These are phyloP conservation scores for Trichoderma sp. DNA, from an alignment of 2,329 filamentous ascomycete genomes.

Conservation along the genomic window DNA sequence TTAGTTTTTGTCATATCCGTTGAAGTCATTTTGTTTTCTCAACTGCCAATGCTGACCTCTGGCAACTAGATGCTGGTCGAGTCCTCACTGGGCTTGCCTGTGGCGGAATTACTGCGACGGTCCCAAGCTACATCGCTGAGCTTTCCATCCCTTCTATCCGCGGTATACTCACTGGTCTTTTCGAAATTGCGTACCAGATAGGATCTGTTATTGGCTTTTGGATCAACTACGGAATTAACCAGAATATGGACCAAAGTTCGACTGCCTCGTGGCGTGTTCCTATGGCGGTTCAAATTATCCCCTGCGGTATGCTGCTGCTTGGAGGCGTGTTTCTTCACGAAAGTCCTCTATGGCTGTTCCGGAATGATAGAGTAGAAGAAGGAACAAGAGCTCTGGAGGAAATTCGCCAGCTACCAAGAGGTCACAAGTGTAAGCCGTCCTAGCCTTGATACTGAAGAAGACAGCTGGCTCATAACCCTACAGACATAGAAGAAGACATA, in stretches of 20 bases:
- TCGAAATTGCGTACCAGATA: slow-evolving; percentile 58
- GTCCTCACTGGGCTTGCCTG: slow-evolving; percentile 61
- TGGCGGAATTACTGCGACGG: slow-evolving; percentile 60
- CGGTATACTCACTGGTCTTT: slow-evolving; percentile 60
- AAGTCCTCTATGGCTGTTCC: slow-evolving; percentile 47
- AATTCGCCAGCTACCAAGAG: slow-evolving; percentile 50
- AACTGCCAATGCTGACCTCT: background rate
- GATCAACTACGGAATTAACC: slow-evolving; percentile 51
- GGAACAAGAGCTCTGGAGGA: slow-evolving; percentile 41
- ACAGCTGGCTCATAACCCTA: background rate
- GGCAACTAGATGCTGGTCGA: slow-evolving; percentile 56
- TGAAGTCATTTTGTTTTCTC: fast-evolving
- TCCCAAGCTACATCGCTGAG: slow-evolving; percentile 68
- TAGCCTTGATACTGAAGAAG: fast-evolving
- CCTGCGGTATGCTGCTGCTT: slow-evolving; percentile 48
- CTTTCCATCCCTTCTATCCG: slow-evolving; percentile 62
- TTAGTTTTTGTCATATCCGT: slow-evolving; percentile 17
- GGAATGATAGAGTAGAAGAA: slow-evolving; percentile 41
- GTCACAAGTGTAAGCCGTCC: slow-evolving; percentile 38
- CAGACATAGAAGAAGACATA: slow-evolving; percentile 53
- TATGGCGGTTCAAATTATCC: slow-evolving; percentile 52
- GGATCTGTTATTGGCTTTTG: slow-evolving; percentile 57
- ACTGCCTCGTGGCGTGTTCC: slow-evolving; percentile 53
- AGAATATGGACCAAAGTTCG: slow-evolving; percentile 42
- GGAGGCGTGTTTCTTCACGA: slow-evolving; percentile 52